phyloP scores from a whole-genome alignment of 805 yeast species.

The Kodamaea kaohsiungensis region DNA sequence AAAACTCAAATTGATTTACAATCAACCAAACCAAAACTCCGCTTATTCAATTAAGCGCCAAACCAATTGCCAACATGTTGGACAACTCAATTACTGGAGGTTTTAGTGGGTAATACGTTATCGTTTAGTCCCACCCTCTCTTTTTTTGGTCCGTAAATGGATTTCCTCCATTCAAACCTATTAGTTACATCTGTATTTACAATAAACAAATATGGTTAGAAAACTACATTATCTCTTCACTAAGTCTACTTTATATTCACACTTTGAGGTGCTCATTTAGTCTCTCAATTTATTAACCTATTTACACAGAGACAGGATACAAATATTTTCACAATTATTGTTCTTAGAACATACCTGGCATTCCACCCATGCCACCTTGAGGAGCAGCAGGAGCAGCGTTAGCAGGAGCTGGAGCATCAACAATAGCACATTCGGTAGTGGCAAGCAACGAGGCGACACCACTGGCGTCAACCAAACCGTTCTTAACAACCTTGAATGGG shows the following conservation, averaged over 20 bases:
- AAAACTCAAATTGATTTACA: too few species aligned
- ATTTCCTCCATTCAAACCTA: background rate
- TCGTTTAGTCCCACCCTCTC: background rate
- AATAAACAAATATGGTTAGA: background rate
- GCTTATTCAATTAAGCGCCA: too few species aligned
- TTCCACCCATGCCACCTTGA: slow-evolving; percentile 54
- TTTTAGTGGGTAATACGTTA: background rate
- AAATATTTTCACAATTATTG: background rate
- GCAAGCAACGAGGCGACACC: slow-evolving; percentile 98
- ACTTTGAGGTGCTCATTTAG: background rate
- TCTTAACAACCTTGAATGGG: slow-evolving; percentile 97
- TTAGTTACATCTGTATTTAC: background rate
- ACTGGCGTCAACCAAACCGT: slow-evolving; percentile 92
- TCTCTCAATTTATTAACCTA: slow-evolving; percentile 4
- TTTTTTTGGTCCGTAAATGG: background rate
- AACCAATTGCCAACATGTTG: too few species aligned
- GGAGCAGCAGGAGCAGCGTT: slow-evolving; percentile 55
- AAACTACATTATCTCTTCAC: too few species aligned
- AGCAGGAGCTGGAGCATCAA: slow-evolving; percentile 87
- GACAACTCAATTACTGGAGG: too few species aligned
- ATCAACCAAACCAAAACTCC: too few species aligned
- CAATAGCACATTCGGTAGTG: slow-evolving; percentile 97
- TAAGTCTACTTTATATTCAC: too few species aligned
- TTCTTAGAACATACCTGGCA: slow-evolving; percentile 55
- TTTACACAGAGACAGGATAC: slow-evolving; percentile 4